phyloP scores from a whole-genome alignment of 2,329 filamentous ascomycete species.

The Colletotrichum ledebouriae region DNA sequence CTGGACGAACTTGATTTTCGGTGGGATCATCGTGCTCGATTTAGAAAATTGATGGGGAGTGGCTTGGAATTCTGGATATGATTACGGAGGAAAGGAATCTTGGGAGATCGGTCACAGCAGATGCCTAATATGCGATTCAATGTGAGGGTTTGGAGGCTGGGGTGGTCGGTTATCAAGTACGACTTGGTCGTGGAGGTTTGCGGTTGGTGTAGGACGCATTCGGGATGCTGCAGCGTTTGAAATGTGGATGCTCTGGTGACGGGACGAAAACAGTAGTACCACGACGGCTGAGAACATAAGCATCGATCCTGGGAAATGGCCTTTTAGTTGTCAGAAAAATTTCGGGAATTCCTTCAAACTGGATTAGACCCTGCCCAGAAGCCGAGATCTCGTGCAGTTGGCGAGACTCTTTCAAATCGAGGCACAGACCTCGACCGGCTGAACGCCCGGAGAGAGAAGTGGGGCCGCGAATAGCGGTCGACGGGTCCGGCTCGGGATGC shows the following conservation, averaged over 20 bases:
- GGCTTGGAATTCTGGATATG: neutral
- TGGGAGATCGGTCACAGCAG: neutral
- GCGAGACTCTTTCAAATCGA: no score
- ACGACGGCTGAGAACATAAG: neutral
- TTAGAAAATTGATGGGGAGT: no score
- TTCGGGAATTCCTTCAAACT: no score
- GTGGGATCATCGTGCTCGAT: constrained; percentile 17
- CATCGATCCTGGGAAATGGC: no score
- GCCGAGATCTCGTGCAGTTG: neutral
- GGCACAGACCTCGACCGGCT: neutral
- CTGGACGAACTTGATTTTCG: constrained; percentile 28
- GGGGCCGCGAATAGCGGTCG: constrained; percentile 2
- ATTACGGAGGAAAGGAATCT: neutral
- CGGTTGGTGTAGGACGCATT: constrained; percentile 28
- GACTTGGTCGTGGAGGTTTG: constrained; percentile 5
- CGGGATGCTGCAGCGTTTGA: constrained; percentile 17
- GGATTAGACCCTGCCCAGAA: neutral
- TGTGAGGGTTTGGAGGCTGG: no score
- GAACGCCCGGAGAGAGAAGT: neutral
- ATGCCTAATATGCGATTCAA: neutral
- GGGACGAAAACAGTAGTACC: neutral
- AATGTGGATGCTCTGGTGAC: constrained; percentile 22
- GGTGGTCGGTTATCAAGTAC: constrained; percentile 16
- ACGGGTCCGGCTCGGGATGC: neutral
- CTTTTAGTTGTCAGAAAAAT: no score